A percentile compares a stretch with the other conserved stretches of the same genome.
These are phyloP conservation scores for Tagetes patula DNA, from an alignment of 129 eudicot species.

Conservation along the genomic window DNA sequence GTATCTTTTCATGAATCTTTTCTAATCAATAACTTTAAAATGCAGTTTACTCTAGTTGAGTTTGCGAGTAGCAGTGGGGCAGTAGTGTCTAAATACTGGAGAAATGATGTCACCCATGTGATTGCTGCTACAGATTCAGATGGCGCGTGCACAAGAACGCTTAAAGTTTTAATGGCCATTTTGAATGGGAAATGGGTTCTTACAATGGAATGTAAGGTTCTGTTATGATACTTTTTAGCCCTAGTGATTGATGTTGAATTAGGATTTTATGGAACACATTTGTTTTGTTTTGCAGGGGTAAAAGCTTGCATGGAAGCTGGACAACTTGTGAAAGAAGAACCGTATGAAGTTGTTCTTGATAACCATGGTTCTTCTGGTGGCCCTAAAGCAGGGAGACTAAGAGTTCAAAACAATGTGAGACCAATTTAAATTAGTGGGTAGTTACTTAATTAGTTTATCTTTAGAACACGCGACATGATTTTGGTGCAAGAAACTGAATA, in stretches of 20 bases:
- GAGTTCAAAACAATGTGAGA: constrained; percentile 52
- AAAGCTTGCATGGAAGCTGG: constrained; percentile 60
- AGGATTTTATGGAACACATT: constrained; percentile 12
- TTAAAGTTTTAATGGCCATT: constrained; percentile 85
- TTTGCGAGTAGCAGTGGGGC: constrained; percentile 70
- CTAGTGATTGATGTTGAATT: not conserved
- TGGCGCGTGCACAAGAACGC: constrained; percentile 83
- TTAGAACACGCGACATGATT: not conserved
- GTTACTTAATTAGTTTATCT: not conserved
- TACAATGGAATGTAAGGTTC: constrained; percentile 67
- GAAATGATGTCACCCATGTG: constrained; percentile 76
- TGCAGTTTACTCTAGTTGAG: constrained; percentile 57
- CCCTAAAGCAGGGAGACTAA: constrained; percentile 76
- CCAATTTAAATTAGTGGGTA: not conserved
- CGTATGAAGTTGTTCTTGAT: constrained; percentile 67
- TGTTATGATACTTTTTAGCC: not conserved
- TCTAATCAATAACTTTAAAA: not conserved
- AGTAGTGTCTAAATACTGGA: constrained; percentile 59
- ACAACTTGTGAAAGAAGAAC: constrained; percentile 51
- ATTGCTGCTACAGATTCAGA: constrained; percentile 75
- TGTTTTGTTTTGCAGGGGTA: constrained; percentile 53
- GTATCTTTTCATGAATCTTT: not conserved
- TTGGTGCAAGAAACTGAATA: not conserved
- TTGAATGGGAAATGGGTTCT: constrained; percentile 85
- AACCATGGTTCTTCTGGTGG: constrained; percentile 72